Conservation (phyloP, 768 basidiomycete species). For the Trametes cubensis region DNA sequence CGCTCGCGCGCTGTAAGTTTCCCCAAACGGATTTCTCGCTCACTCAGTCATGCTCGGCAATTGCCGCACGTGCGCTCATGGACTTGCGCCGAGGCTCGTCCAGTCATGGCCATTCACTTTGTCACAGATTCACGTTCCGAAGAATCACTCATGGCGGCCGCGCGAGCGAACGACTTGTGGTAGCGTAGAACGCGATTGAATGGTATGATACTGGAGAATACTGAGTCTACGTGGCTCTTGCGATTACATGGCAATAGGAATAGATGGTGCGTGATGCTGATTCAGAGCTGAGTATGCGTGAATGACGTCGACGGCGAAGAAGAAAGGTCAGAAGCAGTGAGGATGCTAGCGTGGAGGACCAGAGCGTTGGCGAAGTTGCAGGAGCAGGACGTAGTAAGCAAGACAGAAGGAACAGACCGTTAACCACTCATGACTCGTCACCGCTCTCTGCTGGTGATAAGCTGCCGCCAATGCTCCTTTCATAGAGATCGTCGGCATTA, state of each 20-base stretch:
- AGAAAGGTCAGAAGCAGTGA: slow-evolving; percentile 7
- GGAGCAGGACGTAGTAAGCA: slow-evolving; percentile 20
- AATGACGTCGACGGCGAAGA: not conserved
- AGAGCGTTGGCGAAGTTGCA: slow-evolving; percentile 16
- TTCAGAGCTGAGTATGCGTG: not conserved
- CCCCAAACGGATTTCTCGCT: slow-evolving; percentile 2
- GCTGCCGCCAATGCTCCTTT: slow-evolving; percentile 45
- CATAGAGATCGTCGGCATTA: slow-evolving; percentile 30
- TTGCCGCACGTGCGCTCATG: not conserved
- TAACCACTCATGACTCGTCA: slow-evolving; percentile 36
- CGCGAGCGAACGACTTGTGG: too few relatives aligned
- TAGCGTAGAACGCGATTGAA: not conserved
- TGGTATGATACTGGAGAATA: not conserved
- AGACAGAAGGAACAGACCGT: slow-evolving; percentile 12
- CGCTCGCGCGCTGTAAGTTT: not conserved
- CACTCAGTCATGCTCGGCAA: slow-evolving; percentile 5
- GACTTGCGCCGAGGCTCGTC: slow-evolving; percentile 1
- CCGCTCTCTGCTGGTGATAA: slow-evolving; percentile 46
- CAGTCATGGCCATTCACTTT: slow-evolving; percentile 14
- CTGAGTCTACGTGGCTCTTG: slow-evolving; percentile 10
- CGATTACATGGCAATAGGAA: slow-evolving; percentile 14
- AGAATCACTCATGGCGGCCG: too few relatives aligned
- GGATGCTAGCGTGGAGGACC: slow-evolving; percentile 11
- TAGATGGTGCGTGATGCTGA: slow-evolving; percentile 1
- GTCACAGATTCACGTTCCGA: not conserved